Percentiles rank a stretch among this genome's conserved stretches.
Conservation (phyloP, 1,284 basidiomycete species). For the Ganoderma meredithae region DNA sequence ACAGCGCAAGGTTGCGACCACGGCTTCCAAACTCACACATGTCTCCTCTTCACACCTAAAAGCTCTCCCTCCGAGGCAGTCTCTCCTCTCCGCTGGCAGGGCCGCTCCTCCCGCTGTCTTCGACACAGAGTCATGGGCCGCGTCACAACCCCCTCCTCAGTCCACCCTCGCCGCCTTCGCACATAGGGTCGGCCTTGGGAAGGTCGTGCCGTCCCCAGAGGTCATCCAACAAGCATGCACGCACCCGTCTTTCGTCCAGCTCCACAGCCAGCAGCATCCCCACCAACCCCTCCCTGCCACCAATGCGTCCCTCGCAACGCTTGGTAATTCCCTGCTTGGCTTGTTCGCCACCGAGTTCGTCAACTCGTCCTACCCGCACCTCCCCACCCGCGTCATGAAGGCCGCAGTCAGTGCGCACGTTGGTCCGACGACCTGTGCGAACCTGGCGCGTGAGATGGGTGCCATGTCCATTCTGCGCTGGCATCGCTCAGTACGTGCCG, state of each 20-base stretch:
- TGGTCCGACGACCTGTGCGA: constrained; percentile 84
- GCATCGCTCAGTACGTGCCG: constrained; percentile 69
- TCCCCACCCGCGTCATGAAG: constrained; percentile 91
- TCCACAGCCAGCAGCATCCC: constrained; percentile 63
- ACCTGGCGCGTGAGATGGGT: constrained; percentile 86
- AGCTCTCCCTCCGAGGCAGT: constrained; percentile 70
- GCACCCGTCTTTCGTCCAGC: constrained; percentile 75
- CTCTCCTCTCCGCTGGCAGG: constrained; percentile 44
- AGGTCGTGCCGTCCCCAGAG: constrained; percentile 57
- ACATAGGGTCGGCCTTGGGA: constrained; percentile 74
- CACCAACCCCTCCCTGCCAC: constrained; percentile 59
- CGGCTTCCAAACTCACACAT: constrained; percentile 62
- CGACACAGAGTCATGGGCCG: constrained; percentile 73
- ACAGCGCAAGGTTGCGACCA: constrained; percentile 63
- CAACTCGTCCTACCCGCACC: constrained; percentile 85
- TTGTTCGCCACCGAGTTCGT: constrained; percentile 91
- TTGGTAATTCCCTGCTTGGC: constrained; percentile 93
- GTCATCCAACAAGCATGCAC: constrained; percentile 79
- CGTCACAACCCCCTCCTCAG: constrained; percentile 73
- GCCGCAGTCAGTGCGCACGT: constrained; percentile 92
- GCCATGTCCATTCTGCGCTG: constrained; percentile 72
- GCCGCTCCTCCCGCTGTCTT: constrained; percentile 46
- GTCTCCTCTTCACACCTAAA: constrained; percentile 61
- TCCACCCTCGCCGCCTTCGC: constrained; percentile 79
- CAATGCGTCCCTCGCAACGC: constrained; percentile 81